Base-by-base conservation (phyloP, 2,329 filamentous ascomycete species). In the Diaporthe sp. region DNA sequence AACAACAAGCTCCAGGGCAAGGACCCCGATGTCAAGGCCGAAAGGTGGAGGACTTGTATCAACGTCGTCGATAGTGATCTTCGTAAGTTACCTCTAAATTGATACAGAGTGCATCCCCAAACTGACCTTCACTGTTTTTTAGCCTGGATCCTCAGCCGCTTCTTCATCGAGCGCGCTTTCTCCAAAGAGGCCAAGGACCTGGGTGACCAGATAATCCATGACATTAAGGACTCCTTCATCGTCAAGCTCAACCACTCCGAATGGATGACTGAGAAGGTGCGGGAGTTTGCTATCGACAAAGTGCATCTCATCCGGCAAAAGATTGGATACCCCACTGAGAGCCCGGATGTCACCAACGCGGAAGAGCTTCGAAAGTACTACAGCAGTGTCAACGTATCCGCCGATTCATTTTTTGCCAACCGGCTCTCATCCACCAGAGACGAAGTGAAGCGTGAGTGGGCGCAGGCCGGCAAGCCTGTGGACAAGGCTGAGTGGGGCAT, bases 81-180 rank as follows among this genome's bases (percentile, higher is more conserved):
- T 30, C 75, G 72, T 73, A 42, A 73, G 72, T 69, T 33, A 19
- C 8, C 52, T 2, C n/a, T 5, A 35, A 4, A 15, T 25, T n/a
- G n/a, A n/a, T n/a, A 5, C 7, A 5, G n/a, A 4, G 8, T 35
- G 38, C 10, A 12, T 8, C 5, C 7, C 13, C 8, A n/a, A 28
- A 55, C 61, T 10, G 69, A 12, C 2, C 22, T 25, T 6, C 25
- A 76, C 13, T 1, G 80, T 81, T 33, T 81, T 33, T 87, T 94
- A 38, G 89, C 89, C 3, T 94, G 92, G 92, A 92, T 93, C 66
- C 83, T 94, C 22, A 92, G 91, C 79, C 89, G 92, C 30, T 94
- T 94, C 83, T 95, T 92, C 77, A 87, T 94, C 2, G 89, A 94
- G 76, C 90, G 90, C 66, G 88, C 92, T 1, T 95, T 94, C 78